These are phyloP conservation scores for Paecilomyces niveus DNA, from an alignment of 2,329 filamentous ascomycete species.

Conservation along the genomic window DNA sequence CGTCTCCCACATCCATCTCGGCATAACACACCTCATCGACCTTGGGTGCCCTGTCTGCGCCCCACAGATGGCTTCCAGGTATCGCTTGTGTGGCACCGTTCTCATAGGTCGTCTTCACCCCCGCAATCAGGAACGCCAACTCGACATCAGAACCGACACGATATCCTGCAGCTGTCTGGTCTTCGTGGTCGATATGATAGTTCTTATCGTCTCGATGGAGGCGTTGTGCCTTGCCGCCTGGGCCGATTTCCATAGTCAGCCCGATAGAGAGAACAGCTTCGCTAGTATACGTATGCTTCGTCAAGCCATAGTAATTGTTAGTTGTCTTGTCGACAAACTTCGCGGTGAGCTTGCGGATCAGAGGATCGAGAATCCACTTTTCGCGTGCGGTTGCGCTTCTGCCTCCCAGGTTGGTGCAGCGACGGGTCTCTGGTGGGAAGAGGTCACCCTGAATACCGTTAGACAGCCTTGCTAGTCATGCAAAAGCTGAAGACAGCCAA, in stretches of 20 bases:
- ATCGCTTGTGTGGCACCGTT: slow-evolving; percentile 39
- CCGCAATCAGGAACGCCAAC: slow-evolving; percentile 16
- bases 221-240: slow-evolving; percentile 33
- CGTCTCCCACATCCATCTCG: slow-evolving; percentile 35
- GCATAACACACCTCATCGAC: slow-evolving; percentile 33
- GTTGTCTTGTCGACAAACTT: slow-evolving; percentile 20
- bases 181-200: slow-evolving; percentile 22
- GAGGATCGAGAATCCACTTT: slow-evolving; percentile 4
- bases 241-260: slow-evolving; percentile 21
- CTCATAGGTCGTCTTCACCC: slow-evolving; percentile 34
- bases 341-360: slow-evolving; percentile 10
- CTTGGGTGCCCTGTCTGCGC: slow-evolving; percentile 27
- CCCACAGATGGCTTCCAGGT: slow-evolving; percentile 37
- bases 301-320: slow-evolving; percentile 18
- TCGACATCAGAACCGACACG: slow-evolving; percentile 16
- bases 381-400: not conserved
- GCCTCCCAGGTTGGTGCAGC: not conserved
- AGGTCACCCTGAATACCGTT: not conserved
- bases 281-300: slow-evolving; percentile 19
- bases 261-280: slow-evolving; percentile 16
- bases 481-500: not conserved
- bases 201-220: slow-evolving; percentile 34
- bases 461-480: not conserved
- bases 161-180: slow-evolving; percentile 32
- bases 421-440: not conserved